Conservation (phyloP, 2,329 filamentous ascomycete genomes). For the Trichoderma harzianum region DNA sequence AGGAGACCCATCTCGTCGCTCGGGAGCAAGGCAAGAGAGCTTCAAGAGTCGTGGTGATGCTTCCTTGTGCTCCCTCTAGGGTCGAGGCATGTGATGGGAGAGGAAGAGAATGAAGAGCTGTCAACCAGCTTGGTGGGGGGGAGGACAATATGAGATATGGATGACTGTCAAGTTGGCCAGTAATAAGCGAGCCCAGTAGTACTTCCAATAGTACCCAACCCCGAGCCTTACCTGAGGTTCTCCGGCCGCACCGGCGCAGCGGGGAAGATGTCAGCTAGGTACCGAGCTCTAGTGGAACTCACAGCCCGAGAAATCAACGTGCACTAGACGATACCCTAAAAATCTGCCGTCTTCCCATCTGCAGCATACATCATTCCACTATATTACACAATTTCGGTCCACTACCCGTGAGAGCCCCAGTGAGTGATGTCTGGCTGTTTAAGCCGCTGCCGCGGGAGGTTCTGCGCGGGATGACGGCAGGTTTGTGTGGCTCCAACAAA, state of each 20-base stretch:
- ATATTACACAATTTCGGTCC: background rate
- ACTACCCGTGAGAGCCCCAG: background rate
- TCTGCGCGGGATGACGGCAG: background rate
- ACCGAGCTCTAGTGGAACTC: background rate
- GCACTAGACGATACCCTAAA: background rate
- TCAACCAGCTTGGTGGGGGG: background rate
- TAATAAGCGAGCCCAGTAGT: background rate
- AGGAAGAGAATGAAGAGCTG: background rate
- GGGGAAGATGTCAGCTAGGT: background rate
- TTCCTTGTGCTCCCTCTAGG: conserved; percentile 4
- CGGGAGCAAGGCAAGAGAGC: background rate
- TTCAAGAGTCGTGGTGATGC: background rate
- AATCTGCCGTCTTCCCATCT: background rate
- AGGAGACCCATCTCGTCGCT: conserved; percentile 39
- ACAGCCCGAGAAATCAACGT: background rate
- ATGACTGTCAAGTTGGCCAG: background rate
- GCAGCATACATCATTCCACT: background rate
- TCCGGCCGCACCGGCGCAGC: conserved; percentile 1
- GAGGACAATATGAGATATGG: background rate
- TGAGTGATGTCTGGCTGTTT: background rate
- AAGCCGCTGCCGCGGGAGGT: background rate
- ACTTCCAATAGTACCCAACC: background rate
- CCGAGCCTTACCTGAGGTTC: background rate
- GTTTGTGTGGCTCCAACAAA: background rate
- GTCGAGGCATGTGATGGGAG: conserved; percentile 8